Evolutionary conservation across 2,329 filamentous ascomycete species (phyloP).

Genomic region (Colletotrichum sp.): DNA sequence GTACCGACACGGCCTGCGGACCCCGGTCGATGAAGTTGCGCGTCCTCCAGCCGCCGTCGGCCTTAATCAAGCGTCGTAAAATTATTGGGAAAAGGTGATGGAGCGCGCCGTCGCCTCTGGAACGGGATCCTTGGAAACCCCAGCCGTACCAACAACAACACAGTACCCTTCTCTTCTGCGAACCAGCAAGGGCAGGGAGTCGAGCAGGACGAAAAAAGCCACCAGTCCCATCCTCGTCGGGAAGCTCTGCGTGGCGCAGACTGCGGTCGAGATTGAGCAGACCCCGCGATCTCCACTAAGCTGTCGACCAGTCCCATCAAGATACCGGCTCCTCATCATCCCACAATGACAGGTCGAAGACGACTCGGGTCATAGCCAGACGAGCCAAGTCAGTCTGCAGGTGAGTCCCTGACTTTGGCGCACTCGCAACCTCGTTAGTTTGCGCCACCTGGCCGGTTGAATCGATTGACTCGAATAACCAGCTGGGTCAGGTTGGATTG

Average conservation of each 20-base stretch:
- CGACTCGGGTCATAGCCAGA: not conserved
- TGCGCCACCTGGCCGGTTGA: not conserved
- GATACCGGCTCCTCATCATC: conserved; percentile 1
- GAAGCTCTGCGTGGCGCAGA: conserved; percentile 10
- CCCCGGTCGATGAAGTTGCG: not conserved
- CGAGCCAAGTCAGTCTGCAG: not conserved
- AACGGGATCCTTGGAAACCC: not conserved
- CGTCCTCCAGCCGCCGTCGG: not conserved
- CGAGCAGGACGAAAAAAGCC: not conserved
- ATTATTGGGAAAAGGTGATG: not conserved
- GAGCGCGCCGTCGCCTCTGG: not conserved
- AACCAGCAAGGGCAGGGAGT: not conserved
- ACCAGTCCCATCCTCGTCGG: not conserved
- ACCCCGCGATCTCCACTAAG: conserved; percentile 12
- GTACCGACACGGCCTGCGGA: not conserved
- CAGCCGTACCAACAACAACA: not conserved
- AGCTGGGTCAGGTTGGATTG: not conserved
- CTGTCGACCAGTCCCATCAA: not conserved
- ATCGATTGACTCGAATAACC: not conserved
- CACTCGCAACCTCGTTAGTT: not conserved
- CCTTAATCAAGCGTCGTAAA: not conserved
- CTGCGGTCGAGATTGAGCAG: not conserved
- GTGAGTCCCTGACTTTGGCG: not conserved
- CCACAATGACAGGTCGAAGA: not conserved
- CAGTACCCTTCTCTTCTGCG: not conserved